phyloP scores from a whole-genome alignment of 1,139 yeast genomes.

The Sugiyamaella novakii region DNA sequence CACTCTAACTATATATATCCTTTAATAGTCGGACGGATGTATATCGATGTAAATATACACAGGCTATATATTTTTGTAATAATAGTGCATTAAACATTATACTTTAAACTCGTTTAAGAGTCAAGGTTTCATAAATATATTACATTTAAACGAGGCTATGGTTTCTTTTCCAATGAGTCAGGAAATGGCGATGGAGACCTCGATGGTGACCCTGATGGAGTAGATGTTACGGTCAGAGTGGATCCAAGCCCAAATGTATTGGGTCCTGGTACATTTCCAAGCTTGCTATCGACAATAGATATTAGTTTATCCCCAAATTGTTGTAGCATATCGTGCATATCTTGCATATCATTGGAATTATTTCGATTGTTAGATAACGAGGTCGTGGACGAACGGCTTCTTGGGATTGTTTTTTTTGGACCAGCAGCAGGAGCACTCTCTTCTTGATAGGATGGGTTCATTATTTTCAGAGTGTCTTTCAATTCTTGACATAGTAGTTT shows the following conservation, averaged over 20 bases:
- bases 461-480: slow-evolving; percentile 27
- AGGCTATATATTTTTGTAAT: background rate
- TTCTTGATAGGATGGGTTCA: slow-evolving; percentile 20
- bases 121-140: background rate
- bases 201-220: background rate
- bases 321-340: slow-evolving; percentile 25
- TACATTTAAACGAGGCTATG: background rate
- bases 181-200: too few relatives aligned
- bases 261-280: slow-evolving; percentile 12
- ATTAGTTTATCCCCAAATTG: slow-evolving; percentile 33
- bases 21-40: slow-evolving; percentile 6
- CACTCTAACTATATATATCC: background rate
- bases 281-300: slow-evolving; percentile 25
- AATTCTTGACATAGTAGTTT: slow-evolving; percentile 30
- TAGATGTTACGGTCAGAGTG: background rate
- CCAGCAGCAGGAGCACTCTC: background rate
- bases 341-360: slow-evolving; percentile 15
- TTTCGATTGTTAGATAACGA: background rate
- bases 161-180: background rate
- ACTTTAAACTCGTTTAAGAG: too few relatives aligned
- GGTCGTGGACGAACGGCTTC: slow-evolving; percentile 8
- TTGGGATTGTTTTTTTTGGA: slow-evolving; percentile 2
- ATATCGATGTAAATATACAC: too few relatives aligned
- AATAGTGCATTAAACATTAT: slow-evolving; percentile 8
- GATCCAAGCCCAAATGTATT: background rate